Conservation (phyloP, 495 filamentous ascomycete species). For the Parachaetomium inaequale region DNA sequence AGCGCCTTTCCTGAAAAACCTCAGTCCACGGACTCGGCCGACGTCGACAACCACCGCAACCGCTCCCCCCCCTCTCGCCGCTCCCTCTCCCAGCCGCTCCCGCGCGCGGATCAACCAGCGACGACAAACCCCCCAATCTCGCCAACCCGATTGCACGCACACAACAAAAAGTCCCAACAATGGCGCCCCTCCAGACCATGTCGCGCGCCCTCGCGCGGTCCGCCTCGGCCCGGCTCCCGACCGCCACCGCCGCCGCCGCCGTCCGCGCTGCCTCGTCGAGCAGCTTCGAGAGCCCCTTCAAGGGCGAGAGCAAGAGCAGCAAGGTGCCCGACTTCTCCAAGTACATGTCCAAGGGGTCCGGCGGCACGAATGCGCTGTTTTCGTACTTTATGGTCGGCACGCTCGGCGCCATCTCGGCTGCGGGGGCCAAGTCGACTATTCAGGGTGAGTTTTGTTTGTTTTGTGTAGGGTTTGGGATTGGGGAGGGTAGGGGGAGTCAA, state of each 20-base stretch:
- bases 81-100: background rate
- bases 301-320: constrained; percentile 52
- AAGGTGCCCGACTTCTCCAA: constrained; percentile 88
- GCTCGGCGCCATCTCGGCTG: constrained; percentile 82
- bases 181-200: constrained; percentile 48
- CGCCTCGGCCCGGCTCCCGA: constrained; percentile 29
- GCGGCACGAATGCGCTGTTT: constrained; percentile 76
- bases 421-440: constrained; percentile 94
- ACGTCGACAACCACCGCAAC: constrained; percentile 13
- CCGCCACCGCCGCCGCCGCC: constrained; percentile 31
- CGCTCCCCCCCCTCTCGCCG: background rate
- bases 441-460: constrained; percentile 64
- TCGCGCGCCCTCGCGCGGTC: constrained; percentile 47
- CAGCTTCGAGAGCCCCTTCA: constrained; percentile 55
- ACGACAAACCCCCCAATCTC: background rate
- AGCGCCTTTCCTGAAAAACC: constrained; percentile 42
- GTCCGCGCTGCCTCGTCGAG: constrained; percentile 36
- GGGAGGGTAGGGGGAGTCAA: background rate
- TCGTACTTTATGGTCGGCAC: constrained; percentile 98
- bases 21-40: constrained; percentile 37
- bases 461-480: constrained; percentile 13
- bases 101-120: constrained; percentile 10
- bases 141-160: constrained; percentile 5
- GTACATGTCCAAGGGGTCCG: constrained; percentile 66
- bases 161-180: constrained; percentile 21